phyloP scores from a whole-genome alignment of 2,329 filamentous ascomycete genomes.

The Trichophaea hybrida region DNA sequence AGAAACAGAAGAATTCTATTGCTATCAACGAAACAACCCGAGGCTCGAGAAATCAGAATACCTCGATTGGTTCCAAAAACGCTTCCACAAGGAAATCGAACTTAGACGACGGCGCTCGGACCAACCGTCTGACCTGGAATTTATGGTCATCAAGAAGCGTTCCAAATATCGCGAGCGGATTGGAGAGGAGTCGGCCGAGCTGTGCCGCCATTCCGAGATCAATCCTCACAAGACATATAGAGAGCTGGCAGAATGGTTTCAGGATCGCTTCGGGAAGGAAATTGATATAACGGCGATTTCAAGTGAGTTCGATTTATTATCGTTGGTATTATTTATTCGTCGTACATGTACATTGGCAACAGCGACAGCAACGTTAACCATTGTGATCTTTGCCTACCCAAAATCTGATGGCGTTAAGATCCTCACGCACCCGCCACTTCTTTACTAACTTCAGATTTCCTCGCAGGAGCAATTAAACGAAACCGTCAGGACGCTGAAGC shows the following conservation, averaged over 20 bases:
- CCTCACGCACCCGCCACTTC: neutral
- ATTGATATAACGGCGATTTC: slow-evolving; percentile 24
- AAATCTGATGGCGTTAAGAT: too few relatives aligned
- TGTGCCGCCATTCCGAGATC: slow-evolving; percentile 19
- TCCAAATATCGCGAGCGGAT: slow-evolving; percentile 23
- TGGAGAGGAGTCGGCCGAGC: slow-evolving; percentile 20
- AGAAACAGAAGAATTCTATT: slow-evolving; percentile 23
- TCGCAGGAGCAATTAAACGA: slow-evolving; percentile 17
- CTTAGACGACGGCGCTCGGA: slow-evolving; percentile 19
- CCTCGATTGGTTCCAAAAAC: slow-evolving; percentile 21
- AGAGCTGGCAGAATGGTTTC: slow-evolving; percentile 23
- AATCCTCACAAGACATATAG: slow-evolving; percentile 23
- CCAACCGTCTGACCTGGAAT: slow-evolving; percentile 22
- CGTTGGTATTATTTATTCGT: too few relatives aligned
- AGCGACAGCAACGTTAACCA: too few relatives aligned
- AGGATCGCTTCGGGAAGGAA: slow-evolving; percentile 23
- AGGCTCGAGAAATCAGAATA: slow-evolving; percentile 21
- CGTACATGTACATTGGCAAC: too few relatives aligned
- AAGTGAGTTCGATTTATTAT: slow-evolving; percentile 11
- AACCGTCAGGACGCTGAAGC: slow-evolving; percentile 16
- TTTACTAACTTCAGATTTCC: neutral
- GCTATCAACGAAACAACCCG: slow-evolving; percentile 21
- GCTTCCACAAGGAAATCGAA: slow-evolving; percentile 22
- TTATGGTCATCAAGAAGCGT: slow-evolving; percentile 24
- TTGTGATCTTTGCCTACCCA: too few relatives aligned